phyloP scores from a whole-genome alignment of 441 rosid genomes.

The Pelargonium exstipulatum region DNA sequence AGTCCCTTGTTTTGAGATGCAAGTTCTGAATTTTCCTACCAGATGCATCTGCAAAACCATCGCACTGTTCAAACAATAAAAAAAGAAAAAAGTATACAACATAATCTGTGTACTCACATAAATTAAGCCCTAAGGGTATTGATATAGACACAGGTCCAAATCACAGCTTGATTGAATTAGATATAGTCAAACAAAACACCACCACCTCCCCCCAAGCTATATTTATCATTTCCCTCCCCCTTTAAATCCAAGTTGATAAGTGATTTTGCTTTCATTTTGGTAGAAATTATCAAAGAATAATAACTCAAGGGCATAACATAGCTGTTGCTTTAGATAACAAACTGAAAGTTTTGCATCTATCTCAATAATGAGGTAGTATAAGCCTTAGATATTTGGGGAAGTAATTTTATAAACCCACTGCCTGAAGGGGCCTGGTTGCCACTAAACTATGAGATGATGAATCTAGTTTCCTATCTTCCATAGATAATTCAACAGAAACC shows the following conservation, averaged over 20 bases:
- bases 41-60: slow-evolving; percentile 45
- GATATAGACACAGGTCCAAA: background rate
- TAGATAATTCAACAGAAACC: no score
- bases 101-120: background rate
- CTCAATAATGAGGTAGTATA: background rate
- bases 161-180: background rate
- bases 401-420: background rate
- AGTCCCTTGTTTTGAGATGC: slow-evolving; percentile 38
- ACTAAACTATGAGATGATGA: background rate
- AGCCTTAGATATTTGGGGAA: background rate
- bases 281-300: background rate
- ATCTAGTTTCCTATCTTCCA: background rate
- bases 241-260: no score
- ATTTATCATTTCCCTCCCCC: no score
- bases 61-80: slow-evolving; percentile 26
- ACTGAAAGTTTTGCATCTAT: background rate
- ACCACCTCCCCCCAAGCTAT: no score
- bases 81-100: background rate
- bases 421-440: background rate
- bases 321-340: background rate
- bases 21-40: slow-evolving; percentile 36
- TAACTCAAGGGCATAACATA: background rate
- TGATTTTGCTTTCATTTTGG: no score
- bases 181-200: background rate
- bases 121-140: background rate